Evolutionary conservation across 495 filamentous ascomycete genomes (phyloP).

Genomic region (Bacidia rubella): DNA sequence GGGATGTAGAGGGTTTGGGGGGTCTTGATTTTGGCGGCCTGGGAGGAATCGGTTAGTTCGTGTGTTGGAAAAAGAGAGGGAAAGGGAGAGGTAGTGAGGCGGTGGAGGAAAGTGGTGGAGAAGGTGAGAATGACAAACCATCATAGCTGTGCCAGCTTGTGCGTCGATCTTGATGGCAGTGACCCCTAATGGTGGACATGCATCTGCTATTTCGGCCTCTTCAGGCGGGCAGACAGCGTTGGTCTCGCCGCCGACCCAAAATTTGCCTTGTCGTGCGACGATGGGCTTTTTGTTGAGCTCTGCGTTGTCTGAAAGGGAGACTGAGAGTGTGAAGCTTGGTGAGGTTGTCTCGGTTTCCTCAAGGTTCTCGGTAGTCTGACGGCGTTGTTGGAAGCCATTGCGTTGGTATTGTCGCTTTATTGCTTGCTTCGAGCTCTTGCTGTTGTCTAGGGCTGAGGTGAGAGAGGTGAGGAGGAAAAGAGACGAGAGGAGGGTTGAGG

Average conservation of each 20-base stretch:
- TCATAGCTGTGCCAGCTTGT: not conserved
- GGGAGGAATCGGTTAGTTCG: not conserved
- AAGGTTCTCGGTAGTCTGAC: no score
- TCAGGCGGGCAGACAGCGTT: not conserved
- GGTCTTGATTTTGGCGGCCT: not conserved
- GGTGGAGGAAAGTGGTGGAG: not conserved
- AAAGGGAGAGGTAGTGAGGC: not conserved
- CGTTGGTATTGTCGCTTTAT: not conserved
- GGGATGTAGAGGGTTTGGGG: not conserved
- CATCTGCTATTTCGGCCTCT: not conserved
- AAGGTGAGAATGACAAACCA: not conserved
- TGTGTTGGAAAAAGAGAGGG: not conserved
- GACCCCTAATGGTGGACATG: not conserved
- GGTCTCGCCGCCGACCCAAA: not conserved
- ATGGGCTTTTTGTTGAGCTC: not conserved
- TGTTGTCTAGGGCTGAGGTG: not conserved
- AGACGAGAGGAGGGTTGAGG: not conserved
- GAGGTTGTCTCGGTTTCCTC: not conserved
- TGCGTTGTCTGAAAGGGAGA: not conserved
- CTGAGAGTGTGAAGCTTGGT: not conserved
- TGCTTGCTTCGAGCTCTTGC: not conserved
- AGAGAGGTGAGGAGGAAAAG: not conserved
- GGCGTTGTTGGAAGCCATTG: not conserved
- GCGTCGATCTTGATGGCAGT: not conserved
- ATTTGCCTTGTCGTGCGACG: not conserved